Base-by-base conservation (phyloP, 2,329 filamentous ascomycete genomes). In the Graphiopsis chlorocephala region DNA sequence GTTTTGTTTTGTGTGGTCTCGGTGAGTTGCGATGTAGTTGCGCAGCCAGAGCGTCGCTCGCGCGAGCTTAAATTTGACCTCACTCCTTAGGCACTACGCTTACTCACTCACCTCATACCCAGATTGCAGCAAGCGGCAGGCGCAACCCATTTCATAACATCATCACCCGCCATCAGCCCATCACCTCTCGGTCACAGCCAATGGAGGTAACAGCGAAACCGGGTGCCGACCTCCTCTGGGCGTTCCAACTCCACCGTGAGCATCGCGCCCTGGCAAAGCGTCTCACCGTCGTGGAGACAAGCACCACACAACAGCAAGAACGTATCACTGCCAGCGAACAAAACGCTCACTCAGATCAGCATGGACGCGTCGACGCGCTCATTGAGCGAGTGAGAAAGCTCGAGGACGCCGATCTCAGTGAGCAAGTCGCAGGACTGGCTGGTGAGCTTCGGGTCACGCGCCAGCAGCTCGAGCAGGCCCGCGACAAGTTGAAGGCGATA, bases 381-480 rank as follows among this genome's bases (percentile, higher is more conserved):
- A 90, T 90, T 76, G 90, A 93, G 73, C 92, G 88, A 20, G 87
- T 63, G 17, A 48, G 47, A 11, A 25, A 38, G 31, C 29, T 64
- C 29, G 28, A 64, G 33, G 29, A 59, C 31, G 38, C 42, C 25
- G 62, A 62, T 17, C 4, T 25, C 33, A 53, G 33, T 10, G 59
- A 38, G 31, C 59, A 38, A 25, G n/a, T 62, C 7, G 59, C 47
- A 29, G 59, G 59, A n/a, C 59, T 62, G 15, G 48, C 59, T 7
- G 10, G 25, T 31, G 47, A 62, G 10, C 31, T 62, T 11, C 47
- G 48, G 20, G 17, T 15, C 15, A 53, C 48, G 12, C 59, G 48
- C 33, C 47, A 53, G 29, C 31, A 62, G 4, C 20, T 52, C 23
- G 25, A 45, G 8, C 47, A 35, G 11, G n/a, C 33, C 15, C 59